These are phyloP conservation scores for Stygiomarasmius scandens DNA, from an alignment of 1,284 basidiomycete species.

Conservation along the genomic window DNA sequence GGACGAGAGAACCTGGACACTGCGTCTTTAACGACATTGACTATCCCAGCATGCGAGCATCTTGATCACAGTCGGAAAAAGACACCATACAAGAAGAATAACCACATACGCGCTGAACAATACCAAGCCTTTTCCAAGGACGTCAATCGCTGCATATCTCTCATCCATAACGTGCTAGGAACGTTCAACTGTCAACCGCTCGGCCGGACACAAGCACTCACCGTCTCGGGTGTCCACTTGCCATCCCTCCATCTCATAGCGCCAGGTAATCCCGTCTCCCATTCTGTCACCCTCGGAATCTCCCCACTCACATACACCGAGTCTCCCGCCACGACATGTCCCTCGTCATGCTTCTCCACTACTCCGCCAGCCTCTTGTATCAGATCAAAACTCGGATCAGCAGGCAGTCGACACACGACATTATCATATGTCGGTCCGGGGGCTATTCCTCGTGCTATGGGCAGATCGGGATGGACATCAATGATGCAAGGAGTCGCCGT, in stretches of 20 bases:
- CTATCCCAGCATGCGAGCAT: conserved; percentile 83
- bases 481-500: conserved; percentile 47
- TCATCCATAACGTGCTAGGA: conserved; percentile 78
- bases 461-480: conserved; percentile 78
- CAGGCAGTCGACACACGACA: conserved; percentile 60
- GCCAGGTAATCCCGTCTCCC: conserved; percentile 69
- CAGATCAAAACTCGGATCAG: conserved; percentile 72
- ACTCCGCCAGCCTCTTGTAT: conserved; percentile 58
- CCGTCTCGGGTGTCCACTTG: conserved; percentile 67
- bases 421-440: conserved; percentile 58
- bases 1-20: conserved; percentile 63
- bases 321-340: conserved; percentile 62
- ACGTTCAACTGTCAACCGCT: neutral
- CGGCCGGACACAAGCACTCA: conserved; percentile 31
- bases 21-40: conserved; percentile 78
- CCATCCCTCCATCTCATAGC: conserved; percentile 62
- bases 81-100: conserved; percentile 4
- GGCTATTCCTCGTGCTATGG: conserved; percentile 73
- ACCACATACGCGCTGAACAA: conserved; percentile 76
- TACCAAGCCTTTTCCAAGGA: conserved; percentile 77
- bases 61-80: conserved; percentile 34
- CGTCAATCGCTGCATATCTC: conserved; percentile 75
- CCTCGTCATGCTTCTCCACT: conserved; percentile 57
- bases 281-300: conserved; percentile 70
- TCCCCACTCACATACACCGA: conserved; percentile 79